Conservation (phyloP, 805 yeast genomes). For the Candida ulmi region DNA sequence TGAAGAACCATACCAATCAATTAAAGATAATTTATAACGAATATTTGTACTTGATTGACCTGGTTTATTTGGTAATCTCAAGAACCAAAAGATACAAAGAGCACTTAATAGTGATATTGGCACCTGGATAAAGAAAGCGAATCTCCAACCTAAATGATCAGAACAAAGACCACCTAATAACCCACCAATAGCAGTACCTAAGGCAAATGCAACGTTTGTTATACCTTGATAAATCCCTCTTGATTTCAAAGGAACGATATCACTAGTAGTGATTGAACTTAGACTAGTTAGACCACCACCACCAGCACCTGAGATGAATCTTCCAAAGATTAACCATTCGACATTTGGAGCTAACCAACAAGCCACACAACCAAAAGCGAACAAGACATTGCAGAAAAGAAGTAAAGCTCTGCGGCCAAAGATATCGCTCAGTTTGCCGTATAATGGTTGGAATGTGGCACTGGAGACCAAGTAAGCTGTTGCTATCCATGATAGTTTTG, state of each 20-base stretch:
- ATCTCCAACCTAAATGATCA: conserved; percentile 37
- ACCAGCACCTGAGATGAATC: conserved; percentile 80
- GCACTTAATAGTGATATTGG: conserved; percentile 44
- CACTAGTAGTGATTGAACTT: conserved; percentile 71
- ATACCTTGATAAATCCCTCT: conserved; percentile 83
- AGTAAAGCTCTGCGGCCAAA: conserved; percentile 58
- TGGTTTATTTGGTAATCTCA: conserved; percentile 34
- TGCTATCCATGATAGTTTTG: conserved; percentile 67
- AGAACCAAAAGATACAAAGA: conserved; percentile 31
- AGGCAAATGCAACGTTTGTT: conserved; percentile 68
- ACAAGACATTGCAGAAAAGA: conserved; percentile 47
- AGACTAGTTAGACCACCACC: conserved; percentile 82
- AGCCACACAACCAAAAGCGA: conserved; percentile 51
- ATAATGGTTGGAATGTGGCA: conserved; percentile 69
- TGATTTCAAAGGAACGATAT: conserved; percentile 68
- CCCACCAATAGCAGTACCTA: conserved; percentile 75
- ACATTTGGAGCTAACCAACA: conserved; percentile 49
- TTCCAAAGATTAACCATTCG: conserved; percentile 41
- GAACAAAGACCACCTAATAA: conserved; percentile 49
- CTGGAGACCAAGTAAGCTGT: conserved; percentile 63
- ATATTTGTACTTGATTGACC: too few relatives aligned
- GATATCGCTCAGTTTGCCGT: conserved; percentile 66
- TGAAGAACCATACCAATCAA: conserved; percentile 51
- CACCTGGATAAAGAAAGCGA: conserved; percentile 47
- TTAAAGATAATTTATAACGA: conserved; percentile 32